A percentile compares a stretch with the other conserved stretches of the same genome.
phyloP scores from a whole-genome alignment of 768 basidiomycete species.

The Termitomyces sp. region DNA sequence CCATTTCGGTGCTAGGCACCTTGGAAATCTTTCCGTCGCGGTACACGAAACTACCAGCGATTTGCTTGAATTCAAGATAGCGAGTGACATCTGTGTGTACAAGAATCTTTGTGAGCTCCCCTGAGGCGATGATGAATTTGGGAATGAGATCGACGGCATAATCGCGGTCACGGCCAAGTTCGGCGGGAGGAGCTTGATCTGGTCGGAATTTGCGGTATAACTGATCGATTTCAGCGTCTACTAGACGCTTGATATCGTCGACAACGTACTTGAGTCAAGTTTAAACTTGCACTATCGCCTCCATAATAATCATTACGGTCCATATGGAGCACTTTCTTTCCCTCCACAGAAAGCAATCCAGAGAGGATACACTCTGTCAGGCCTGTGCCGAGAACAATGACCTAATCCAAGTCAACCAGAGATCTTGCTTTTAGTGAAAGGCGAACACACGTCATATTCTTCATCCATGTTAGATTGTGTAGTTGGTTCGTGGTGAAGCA shows the following conservation, averaged over 20 bases:
- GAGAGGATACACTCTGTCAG: constrained; percentile 98
- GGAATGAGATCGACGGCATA: constrained; percentile 97
- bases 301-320: constrained; percentile 99
- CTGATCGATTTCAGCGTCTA: constrained; percentile 32
- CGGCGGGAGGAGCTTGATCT: constrained; percentile 66
- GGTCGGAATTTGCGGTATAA: constrained; percentile 94
- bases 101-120: constrained; percentile 95
- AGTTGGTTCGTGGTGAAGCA: constrained; percentile 16
- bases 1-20: constrained; percentile 96
- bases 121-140: constrained; percentile 98
- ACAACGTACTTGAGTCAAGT: constrained; percentile 83
- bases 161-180: constrained; percentile 94
- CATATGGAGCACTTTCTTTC: constrained; percentile 99
- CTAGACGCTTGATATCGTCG: neutral
- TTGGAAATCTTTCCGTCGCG: constrained; percentile 96
- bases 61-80: constrained; percentile 99
- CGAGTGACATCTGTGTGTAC: constrained; percentile 98
- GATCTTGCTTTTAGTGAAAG: constrained; percentile 1
- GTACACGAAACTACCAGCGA: constrained; percentile 97
- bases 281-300: constrained; percentile 93
- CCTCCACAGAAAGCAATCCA: constrained; percentile 96
- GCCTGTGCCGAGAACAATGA: constrained; percentile 92
- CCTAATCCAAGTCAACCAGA: constrained; percentile 35
- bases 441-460: constrained; percentile 80
- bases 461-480: constrained; percentile 77